Evolutionary conservation across 176 grass and related monocot species (phyloP), one percentile per base, ranked within the genome.

Genomic region (Elaeis guineensis): DNA sequence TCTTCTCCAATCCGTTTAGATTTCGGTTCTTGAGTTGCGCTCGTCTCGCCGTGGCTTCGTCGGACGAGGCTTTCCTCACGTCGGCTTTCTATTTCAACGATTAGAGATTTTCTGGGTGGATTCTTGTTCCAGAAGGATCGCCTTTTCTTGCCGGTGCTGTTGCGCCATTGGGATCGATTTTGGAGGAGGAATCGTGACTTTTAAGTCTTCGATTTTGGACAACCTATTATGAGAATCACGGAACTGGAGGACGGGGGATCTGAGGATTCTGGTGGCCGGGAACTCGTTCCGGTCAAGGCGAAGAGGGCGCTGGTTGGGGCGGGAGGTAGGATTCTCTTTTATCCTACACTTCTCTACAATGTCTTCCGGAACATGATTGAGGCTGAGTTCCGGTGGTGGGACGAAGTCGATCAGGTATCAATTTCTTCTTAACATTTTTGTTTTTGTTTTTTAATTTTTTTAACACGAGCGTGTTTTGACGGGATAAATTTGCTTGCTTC

Each of bases 341-440:
- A 97, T 70, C 93, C 93, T 12, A 97, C 87, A 52, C 84, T 97
- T 12, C 58, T 82, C 17, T 97, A 97, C 78, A 97, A 97, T 78
- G 81, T 97, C 19, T 49, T 97, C 51, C 81, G 93, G 60, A 91
- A 97, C 73, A 89, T 74, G 17, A 82, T 89, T 49, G 69, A 97
- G 66, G 54, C 73, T 1, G 87, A 91, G 48, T 97, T 97, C 69
- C 71, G 87, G 25, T 97, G 93, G 93, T 97, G 93, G 93, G 93
- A 97, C 59, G 62, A 80, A 75, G 78, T 97, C 48, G 87, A 91
- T 69, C 58, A 87, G 93, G 93, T 98, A 18, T 24, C 26, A 5
- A 6, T 54, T 52, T 24, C 30, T 66, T 30, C 4, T 63, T 61
- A 44, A 48, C 50, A 60, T 24, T 19, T 6, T 64, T 58, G 8